A percentile compares a stretch with the other conserved stretches of the same genome.
phyloP scores from a whole-genome alignment of 2,329 filamentous ascomycete genomes.

The Aspergillus sp. region DNA sequence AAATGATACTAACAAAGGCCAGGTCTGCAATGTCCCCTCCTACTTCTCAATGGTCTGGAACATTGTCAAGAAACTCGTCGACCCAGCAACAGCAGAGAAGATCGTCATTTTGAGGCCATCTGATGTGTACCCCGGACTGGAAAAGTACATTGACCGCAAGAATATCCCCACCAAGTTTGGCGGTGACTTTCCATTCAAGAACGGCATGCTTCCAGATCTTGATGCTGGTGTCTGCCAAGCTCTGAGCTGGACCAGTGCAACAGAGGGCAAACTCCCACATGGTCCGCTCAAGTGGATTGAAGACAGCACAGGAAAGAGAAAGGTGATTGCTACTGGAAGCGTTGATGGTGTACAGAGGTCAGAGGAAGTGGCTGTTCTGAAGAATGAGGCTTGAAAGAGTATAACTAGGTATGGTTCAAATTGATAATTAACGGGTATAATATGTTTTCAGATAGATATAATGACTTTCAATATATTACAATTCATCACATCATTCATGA shows the following conservation, averaged over 20 bases:
- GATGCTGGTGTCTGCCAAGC: slow-evolving; percentile 6
- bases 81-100: slow-evolving; percentile 20
- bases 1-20: not conserved
- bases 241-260: slow-evolving; percentile 2
- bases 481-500: no score
- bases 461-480: no score
- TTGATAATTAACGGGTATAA: no score
- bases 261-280: slow-evolving; percentile 3
- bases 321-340: slow-evolving; percentile 15
- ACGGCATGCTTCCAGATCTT: slow-evolving; percentile 16
- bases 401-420: no score
- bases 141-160: slow-evolving; percentile 10
- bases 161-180: slow-evolving; percentile 18
- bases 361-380: slow-evolving; percentile 2
- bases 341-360: slow-evolving; percentile 5
- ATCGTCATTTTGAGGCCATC: slow-evolving; percentile 11
- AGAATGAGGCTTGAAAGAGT: no score
- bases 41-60: slow-evolving; percentile 20
- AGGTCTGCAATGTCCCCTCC: slow-evolving; percentile 21
- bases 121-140: slow-evolving; percentile 11
- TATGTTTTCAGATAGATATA: no score
- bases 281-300: slow-evolving; percentile 18
- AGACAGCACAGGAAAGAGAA: slow-evolving; percentile 5
- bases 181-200: slow-evolving; percentile 12
- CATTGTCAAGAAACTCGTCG: slow-evolving; percentile 18